Conservation (phyloP, 164 flowering plant genomes). For the Warburgia ugandensis region DNA sequence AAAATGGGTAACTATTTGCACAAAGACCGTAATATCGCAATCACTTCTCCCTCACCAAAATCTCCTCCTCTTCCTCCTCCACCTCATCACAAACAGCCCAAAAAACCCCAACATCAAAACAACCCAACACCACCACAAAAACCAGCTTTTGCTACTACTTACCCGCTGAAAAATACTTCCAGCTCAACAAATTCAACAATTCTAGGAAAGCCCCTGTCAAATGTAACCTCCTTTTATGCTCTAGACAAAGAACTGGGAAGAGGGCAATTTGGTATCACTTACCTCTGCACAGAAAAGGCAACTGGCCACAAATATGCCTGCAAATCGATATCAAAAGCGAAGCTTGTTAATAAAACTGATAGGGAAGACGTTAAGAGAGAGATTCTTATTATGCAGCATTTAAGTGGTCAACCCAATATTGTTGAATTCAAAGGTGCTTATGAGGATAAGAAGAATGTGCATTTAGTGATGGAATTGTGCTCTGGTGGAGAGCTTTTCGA, state of each 20-base stretch:
- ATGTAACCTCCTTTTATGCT: constrained; percentile 37
- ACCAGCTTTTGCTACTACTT: constrained; percentile 7
- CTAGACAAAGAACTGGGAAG: constrained; percentile 65
- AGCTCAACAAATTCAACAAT: constrained; percentile 14
- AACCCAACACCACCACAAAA: constrained; percentile 7
- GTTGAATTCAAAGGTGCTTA: constrained; percentile 81
- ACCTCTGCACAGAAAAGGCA: constrained; percentile 55
- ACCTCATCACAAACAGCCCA: constrained; percentile 9
- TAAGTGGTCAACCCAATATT: constrained; percentile 81
- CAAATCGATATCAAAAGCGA: constrained; percentile 67
- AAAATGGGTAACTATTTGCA: constrained; percentile 46
- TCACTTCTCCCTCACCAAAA: constrained; percentile 32
- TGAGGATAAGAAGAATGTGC: constrained; percentile 53
- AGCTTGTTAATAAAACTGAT: constrained; percentile 41
- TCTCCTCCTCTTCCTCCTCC: constrained; percentile 19
- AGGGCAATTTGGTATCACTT: constrained; percentile 80
- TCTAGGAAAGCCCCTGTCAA: constrained; percentile 35
- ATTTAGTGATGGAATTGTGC: constrained; percentile 89
- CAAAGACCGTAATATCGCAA: constrained; percentile 41
- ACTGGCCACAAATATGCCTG: constrained; percentile 65
- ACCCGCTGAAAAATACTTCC: neutral
- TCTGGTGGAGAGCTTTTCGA: constrained; percentile 91
- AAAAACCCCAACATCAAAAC: constrained; percentile 6
- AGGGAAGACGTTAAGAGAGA: constrained; percentile 68
- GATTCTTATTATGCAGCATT: constrained; percentile 54